phyloP scores from a whole-genome alignment of 345 rosid genomes.

The Lumnitzera littorea region DNA sequence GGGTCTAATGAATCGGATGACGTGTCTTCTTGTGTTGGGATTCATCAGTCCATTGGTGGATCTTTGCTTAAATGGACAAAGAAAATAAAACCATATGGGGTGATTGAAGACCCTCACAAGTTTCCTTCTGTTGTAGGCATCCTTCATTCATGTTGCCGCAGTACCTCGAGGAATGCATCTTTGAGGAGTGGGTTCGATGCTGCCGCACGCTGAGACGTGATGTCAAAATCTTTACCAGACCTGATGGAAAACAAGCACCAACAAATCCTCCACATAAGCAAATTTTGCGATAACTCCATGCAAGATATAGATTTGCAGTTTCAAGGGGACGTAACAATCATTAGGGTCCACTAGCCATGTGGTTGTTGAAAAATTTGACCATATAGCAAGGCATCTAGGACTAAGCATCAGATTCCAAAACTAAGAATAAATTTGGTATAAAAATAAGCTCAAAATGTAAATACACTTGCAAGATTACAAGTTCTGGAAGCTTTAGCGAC shows the following conservation, averaged over 20 bases:
- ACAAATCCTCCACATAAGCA: conserved; percentile 4
- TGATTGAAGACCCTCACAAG: neutral
- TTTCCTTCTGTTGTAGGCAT: neutral
- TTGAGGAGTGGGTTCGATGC: conserved; percentile 74
- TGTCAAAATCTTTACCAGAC: conserved; percentile 81
- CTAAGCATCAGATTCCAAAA: too few species aligned
- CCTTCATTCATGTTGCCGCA: conserved; percentile 36
- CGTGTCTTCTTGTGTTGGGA: neutral
- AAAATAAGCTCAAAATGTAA: neutral
- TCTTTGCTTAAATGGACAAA: conserved; percentile 1
- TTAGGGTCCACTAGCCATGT: neutral
- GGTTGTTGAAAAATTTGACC: neutral
- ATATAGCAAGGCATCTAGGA: neutral
- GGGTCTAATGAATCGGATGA: conserved; percentile 1
- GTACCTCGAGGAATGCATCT: conserved; percentile 64
- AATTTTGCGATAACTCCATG: neutral
- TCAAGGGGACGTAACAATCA: neutral
- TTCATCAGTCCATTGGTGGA: neutral
- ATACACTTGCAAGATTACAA: neutral
- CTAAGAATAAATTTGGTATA: too few species aligned
- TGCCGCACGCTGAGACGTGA: conserved; percentile 71
- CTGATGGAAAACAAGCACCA: conserved; percentile 31
- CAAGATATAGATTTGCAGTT: conserved; percentile 1
- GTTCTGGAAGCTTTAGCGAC: too few species aligned
- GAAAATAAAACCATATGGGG: neutral